Percentiles rank a stretch among this genome's conserved stretches.
These are phyloP conservation scores for Tricholoma flavovirens DNA, from an alignment of 768 basidiomycete genomes.

Conservation along the genomic window DNA sequence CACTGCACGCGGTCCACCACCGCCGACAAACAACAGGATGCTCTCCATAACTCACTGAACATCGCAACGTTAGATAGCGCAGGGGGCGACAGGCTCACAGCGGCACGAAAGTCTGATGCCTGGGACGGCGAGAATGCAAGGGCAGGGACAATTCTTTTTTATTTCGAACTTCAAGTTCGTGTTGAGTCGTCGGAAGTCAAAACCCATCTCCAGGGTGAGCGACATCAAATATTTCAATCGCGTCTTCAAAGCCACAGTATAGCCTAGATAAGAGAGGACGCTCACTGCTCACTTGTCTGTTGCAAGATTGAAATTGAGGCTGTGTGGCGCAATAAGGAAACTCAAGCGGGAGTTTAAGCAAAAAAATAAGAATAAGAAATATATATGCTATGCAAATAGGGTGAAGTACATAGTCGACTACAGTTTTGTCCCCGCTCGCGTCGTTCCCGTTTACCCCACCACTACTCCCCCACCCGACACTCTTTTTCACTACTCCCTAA, in stretches of 20 bases:
- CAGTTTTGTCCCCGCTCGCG: no score
- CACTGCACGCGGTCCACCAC: conserved; percentile 45
- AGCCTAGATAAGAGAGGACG: conserved; percentile 4
- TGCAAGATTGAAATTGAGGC: conserved; percentile 68
- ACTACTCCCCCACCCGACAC: no score
- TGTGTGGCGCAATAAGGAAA: conserved; percentile 85
- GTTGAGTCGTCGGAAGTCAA: conserved; percentile 15
- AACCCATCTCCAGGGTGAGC: conserved; percentile 18
- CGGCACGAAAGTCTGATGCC: conserved; percentile 67
- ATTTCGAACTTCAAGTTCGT: background rate
- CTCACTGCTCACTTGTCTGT: conserved; percentile 51
- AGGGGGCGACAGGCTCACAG: conserved; percentile 65
- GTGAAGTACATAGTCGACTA: no score
- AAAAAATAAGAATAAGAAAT: no score
- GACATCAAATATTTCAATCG: conserved; percentile 23
- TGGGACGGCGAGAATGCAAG: conserved; percentile 68
- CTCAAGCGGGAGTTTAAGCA: no score
- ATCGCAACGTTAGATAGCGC: conserved; percentile 55
- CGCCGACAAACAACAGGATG: conserved; percentile 59
- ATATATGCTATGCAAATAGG: no score
- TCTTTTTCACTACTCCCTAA: no score
- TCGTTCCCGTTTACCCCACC: no score
- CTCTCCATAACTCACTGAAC: conserved; percentile 53
- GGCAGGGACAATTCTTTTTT: conserved; percentile 87
- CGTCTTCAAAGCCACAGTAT: conserved; percentile 25